These are phyloP conservation scores for Dendrocalamus latiflorus DNA, from an alignment of 202 grass and related monocot genomes.

Conservation along the genomic window DNA sequence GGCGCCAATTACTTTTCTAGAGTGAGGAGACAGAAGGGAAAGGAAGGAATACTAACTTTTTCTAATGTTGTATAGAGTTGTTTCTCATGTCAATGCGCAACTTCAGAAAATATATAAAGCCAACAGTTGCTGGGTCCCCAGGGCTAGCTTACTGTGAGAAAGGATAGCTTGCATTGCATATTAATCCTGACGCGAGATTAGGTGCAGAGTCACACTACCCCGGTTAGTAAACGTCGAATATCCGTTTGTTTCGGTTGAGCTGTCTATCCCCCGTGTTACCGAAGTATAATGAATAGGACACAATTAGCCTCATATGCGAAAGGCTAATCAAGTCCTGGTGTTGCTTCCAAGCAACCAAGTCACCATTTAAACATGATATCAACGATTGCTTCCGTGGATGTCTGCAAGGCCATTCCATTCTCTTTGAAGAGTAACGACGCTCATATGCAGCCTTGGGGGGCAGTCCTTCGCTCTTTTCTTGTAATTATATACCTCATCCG, in stretches of 20 bases:
- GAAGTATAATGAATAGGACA: background rate
- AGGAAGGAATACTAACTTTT: conserved; percentile 35
- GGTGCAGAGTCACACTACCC: background rate
- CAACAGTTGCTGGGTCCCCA: background rate
- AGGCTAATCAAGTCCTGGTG: background rate
- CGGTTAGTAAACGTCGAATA: background rate
- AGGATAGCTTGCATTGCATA: background rate
- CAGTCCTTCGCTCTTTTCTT: background rate
- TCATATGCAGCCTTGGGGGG: background rate
- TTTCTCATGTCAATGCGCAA: conserved; percentile 39
- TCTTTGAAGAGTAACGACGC: background rate
- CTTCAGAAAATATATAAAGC: conserved; percentile 35
- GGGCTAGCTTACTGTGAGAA: background rate
- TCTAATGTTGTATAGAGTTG: conserved; percentile 48
- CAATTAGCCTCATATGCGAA: background rate
- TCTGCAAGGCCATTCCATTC: background rate
- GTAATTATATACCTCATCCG: background rate
- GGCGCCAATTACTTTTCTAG: conserved; percentile 42
- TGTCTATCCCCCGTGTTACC: background rate
- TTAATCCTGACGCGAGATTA: background rate
- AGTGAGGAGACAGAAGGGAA: conserved; percentile 47
- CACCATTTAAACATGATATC: background rate
- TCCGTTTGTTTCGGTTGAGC: conserved; percentile 13
- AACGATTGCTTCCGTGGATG: background rate
- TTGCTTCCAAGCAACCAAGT: background rate